Evolutionary conservation across 2,329 filamentous ascomycete species (phyloP).

Genomic region (Pseudopithomyces chartarum): DNA sequence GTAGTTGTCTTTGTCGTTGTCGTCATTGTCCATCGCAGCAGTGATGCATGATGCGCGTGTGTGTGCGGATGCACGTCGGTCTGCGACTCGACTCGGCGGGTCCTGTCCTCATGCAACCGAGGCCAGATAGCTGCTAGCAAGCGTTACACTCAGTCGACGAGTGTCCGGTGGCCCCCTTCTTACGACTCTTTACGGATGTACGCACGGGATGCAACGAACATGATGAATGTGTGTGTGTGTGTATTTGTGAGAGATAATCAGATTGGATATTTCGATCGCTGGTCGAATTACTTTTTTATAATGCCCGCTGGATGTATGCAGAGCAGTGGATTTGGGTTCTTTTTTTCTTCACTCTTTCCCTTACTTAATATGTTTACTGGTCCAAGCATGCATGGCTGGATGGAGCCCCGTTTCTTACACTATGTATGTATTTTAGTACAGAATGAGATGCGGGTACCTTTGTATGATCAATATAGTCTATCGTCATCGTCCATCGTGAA

Average conservation of each 20-base stretch:
- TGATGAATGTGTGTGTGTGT: not conserved
- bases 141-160: conserved; percentile 24
- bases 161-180: conserved; percentile 27
- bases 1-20: too few species aligned
- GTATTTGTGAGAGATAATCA: too few species aligned
- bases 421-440: conserved; percentile 23
- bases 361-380: not conserved
- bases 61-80: conserved; percentile 10
- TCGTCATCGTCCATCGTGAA: not conserved
- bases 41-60: conserved; percentile 11
- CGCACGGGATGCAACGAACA: conserved; percentile 4
- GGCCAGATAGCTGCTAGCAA: conserved; percentile 26
- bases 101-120: not conserved
- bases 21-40: too few species aligned
- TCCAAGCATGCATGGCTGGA: conserved; percentile 7
- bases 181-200: conserved; percentile 4
- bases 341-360: conserved; percentile 5
- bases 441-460: not conserved
- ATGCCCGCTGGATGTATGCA: conserved; percentile 11
- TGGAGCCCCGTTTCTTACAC: conserved; percentile 11
- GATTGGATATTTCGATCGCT: conserved; percentile 12
- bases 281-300: conserved; percentile 9
- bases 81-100: conserved; percentile 13
- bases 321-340: not conserved
- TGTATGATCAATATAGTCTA: not conserved